Evolutionary conservation across 163 green algal genomes (phyloP), one percentile per base, ranked within the genome.

Genomic region (Chlamydomonas reinhardtii): DNA sequence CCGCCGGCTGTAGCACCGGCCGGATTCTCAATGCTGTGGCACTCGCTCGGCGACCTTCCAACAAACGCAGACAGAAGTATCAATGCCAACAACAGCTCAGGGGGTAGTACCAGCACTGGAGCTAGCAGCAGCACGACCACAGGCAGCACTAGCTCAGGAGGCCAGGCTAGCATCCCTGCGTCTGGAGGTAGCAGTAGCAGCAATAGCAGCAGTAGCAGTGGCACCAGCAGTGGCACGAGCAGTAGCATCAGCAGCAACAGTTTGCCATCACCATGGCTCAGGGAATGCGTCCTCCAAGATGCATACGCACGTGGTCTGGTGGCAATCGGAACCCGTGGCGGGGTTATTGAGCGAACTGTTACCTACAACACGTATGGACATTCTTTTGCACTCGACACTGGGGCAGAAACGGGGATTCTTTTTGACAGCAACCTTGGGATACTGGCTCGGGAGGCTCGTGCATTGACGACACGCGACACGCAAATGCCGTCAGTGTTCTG

Each of bases 11-110:
- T 56, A 17, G 32, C 66, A 17, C 76, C 95, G 43, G 89, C 86
- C 8, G 82, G 93, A 25, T 96, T 95, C 83, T 87, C 92, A 15
- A 82, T 96, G 19, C 93, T 96, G 73, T 96, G 95, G 83, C 92
- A 96, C 89, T 86, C 94, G 73, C 73, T 88, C 29, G 83, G 83
- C n/a, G 76, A 81, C 74, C 48, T 56, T 1, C 48, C 48, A 56
- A 56, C 48, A 14, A 56, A 56, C 48, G 1, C 9, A 17, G 19
- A 22, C 14, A 17, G 48, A 2, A 19, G 19, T 17, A 56, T 20
- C 9, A 56, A 22, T 14, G 19, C 14, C 12, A 56, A 56, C 48
- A 56, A 56, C 48, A 56, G 48, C 48, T 17, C 48, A 56, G 48
- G 43, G 8, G 43, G 8, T 54, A 54, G 43, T 54, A 54, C 8